Evolutionary conservation across 2,329 filamentous ascomycete species (phyloP).

Genomic region (Aspergillus hiratsukae): DNA sequence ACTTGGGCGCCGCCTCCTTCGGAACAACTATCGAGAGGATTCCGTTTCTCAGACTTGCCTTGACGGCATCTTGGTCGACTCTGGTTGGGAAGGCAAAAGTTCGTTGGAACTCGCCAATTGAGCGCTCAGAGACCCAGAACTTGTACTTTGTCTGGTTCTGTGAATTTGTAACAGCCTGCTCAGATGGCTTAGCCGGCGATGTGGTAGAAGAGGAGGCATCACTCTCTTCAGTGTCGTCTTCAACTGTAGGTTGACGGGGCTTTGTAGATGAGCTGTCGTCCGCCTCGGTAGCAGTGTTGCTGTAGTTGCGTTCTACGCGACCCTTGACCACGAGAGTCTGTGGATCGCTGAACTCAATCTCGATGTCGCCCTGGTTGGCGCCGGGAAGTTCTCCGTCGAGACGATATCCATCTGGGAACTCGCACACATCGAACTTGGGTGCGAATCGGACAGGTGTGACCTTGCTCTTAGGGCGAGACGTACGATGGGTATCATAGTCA

Average conservation of each 20-base stretch:
- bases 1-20: constrained; percentile 47
- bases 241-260: constrained; percentile 47
- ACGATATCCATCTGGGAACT: constrained; percentile 37
- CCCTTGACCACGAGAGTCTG: constrained; percentile 44
- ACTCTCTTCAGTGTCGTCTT: constrained; percentile 45
- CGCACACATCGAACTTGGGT: constrained; percentile 43
- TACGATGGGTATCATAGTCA: constrained; percentile 35
- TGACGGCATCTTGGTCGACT: constrained; percentile 56
- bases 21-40: constrained; percentile 54
- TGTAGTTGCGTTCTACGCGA: constrained; percentile 31
- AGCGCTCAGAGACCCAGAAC: constrained; percentile 57
- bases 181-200: constrained; percentile 15
- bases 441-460: constrained; percentile 27
- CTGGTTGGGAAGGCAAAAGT: constrained; percentile 53
- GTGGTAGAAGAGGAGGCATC: constrained; percentile 9
- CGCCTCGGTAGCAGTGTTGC: constrained; percentile 14
- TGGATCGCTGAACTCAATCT: constrained; percentile 45
- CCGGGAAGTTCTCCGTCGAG: constrained; percentile 46
- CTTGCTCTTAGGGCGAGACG: constrained; percentile 14
- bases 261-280: constrained; percentile 20
- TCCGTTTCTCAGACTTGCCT: constrained; percentile 56
- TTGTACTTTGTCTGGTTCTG: constrained; percentile 27
- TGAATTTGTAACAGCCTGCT: constrained; percentile 19
- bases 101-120: constrained; percentile 54
- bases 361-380: constrained; percentile 39